phyloP scores from a whole-genome alignment of 169 alveolate species.

The Cryptosporidium felis region DNA sequence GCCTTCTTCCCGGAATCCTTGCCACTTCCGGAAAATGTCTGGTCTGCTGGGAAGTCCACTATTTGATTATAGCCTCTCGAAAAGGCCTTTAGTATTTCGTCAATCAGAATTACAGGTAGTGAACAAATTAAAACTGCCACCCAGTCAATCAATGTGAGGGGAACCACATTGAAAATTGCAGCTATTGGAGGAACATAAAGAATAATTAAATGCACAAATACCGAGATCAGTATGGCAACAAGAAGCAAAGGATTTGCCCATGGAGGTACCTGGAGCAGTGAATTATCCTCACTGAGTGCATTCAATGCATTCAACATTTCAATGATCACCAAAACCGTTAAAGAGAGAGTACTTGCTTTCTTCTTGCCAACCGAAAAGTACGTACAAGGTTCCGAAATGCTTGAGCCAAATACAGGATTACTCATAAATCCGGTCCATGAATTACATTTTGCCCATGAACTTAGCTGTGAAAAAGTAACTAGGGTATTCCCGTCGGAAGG shows the following conservation, averaged over 20 bases:
- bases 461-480: slow-evolving; percentile 89
- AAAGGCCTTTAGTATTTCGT: slow-evolving; percentile 93
- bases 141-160: slow-evolving; percentile 93
- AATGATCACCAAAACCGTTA: slow-evolving; percentile 95
- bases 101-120: slow-evolving; percentile 96
- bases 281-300: slow-evolving; percentile 97
- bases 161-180: slow-evolving; percentile 90
- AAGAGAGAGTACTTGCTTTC: slow-evolving; percentile 94
- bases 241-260: slow-evolving; percentile 94
- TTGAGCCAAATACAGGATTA: slow-evolving; percentile 82
- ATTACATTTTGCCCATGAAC: slow-evolving; percentile 87
- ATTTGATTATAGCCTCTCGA: slow-evolving; percentile 81
- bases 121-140: slow-evolving; percentile 92
- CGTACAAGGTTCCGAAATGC: slow-evolving; percentile 89
- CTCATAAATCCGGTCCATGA: slow-evolving; percentile 89
- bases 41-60: slow-evolving; percentile 50
- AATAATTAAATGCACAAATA: slow-evolving; percentile 90
- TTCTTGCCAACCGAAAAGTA: slow-evolving; percentile 96
- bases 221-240: slow-evolving; percentile 90
- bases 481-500: slow-evolving; percentile 94
- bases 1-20: slow-evolving; percentile 2
- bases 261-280: slow-evolving; percentile 94
- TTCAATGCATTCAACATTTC: slow-evolving; percentile 99
- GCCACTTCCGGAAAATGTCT: neutral
- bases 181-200: slow-evolving; percentile 94